These are phyloP conservation scores for Nannochloris sp. DNA, from an alignment of 139 green algal genomes.

Conservation along the genomic window DNA sequence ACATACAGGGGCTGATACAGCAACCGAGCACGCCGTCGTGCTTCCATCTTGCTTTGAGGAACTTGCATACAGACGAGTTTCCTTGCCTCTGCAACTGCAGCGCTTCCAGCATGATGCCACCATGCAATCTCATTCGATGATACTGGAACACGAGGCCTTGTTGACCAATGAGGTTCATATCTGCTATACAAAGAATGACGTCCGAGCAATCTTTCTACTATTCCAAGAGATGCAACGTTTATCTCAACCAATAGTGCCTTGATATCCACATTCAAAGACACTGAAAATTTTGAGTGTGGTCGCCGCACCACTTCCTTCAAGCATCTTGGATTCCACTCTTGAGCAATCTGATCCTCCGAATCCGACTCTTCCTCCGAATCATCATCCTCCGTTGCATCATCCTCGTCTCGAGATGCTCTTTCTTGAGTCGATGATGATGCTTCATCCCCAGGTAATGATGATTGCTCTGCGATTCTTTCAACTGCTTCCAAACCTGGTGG, in stretches of 20 bases:
- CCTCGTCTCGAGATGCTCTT: too few species aligned
- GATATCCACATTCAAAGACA: conserved; percentile 27
- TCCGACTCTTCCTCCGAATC: too few species aligned
- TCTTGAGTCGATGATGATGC: too few species aligned
- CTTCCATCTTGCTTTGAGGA: conserved; percentile 10
- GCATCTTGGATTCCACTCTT: too few species aligned
- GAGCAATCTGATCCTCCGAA: too few species aligned
- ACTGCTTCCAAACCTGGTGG: conserved; percentile 15
- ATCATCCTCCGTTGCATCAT: too few species aligned
- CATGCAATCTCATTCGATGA: conserved; percentile 18
- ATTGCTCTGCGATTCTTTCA: not conserved
- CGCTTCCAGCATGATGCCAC: conserved; percentile 40
- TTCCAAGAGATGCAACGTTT: conserved; percentile 19
- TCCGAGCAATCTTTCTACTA: conserved; percentile 31
- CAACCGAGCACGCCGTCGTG: conserved; percentile 10
- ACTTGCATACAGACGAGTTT: conserved; percentile 16
- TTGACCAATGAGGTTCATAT: conserved; percentile 28
- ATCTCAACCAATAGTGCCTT: conserved; percentile 30
- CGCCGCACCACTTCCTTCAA: too few species aligned
- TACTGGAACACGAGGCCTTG: conserved; percentile 28
- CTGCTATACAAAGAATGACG: conserved; percentile 26
- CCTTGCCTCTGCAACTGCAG: conserved; percentile 6
- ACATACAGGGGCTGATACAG: conserved; percentile 34
- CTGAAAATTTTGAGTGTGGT: conserved; percentile 3
- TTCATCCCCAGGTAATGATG: too few species aligned